These are phyloP conservation scores for Mollisiaceae sp. DNA, from an alignment of 2,329 filamentous ascomycete species.

Conservation along the genomic window DNA sequence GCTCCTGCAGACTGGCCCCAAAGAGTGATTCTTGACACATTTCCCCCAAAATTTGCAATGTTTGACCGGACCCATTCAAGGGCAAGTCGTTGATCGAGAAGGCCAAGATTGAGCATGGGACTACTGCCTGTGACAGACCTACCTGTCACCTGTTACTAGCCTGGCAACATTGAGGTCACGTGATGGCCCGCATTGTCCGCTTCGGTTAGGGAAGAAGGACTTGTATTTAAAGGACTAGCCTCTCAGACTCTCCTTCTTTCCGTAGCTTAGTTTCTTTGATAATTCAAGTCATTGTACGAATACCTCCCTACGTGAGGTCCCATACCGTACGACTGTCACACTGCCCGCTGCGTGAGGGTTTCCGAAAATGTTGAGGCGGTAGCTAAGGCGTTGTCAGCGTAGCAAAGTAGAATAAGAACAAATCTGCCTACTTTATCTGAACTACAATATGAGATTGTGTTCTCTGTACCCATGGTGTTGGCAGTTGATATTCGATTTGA, in stretches of 20 bases:
- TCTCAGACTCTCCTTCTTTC: no score
- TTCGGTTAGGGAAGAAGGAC: no score
- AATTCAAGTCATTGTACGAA: no score
- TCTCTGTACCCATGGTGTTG: constrained; percentile 29
- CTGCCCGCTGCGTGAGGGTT: constrained; percentile 33
- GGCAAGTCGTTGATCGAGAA: constrained; percentile 63
- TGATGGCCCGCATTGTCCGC: no score
- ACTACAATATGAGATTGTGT: constrained; percentile 40
- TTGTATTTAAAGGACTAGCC: no score
- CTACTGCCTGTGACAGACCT: no score
- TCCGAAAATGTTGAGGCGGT: constrained; percentile 44
- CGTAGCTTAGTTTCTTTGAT: no score
- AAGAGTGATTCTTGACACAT: constrained; percentile 46
- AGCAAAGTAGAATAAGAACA: background rate
- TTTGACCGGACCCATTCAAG: constrained; percentile 64
- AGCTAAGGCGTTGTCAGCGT: constrained; percentile 18
- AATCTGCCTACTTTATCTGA: constrained; percentile 40
- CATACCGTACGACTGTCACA: no score
- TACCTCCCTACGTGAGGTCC: no score
- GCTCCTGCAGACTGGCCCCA: constrained; percentile 41
- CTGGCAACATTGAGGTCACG: no score
- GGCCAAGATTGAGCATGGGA: constrained; percentile 47
- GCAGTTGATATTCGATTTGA: constrained; percentile 29
- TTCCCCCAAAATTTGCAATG: constrained; percentile 62
- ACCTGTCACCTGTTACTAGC: no score